Base-by-base conservation (phyloP, 306 rosid species). In the Dalbergia cochinchinensis region DNA sequence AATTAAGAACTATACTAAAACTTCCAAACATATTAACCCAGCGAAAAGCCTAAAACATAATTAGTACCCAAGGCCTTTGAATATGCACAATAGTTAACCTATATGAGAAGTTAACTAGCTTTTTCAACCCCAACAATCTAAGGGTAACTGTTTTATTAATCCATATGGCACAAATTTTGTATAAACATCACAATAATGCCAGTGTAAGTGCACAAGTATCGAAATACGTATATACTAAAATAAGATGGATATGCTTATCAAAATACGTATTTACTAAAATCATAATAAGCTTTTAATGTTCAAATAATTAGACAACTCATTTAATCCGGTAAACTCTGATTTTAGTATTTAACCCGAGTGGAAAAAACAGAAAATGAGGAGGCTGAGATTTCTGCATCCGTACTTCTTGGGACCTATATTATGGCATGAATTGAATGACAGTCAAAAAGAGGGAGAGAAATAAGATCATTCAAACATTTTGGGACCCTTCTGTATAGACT, bases 381-480 rank as follows among this genome's bases (percentile, higher is more conserved):
- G 19, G 79, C 60, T n/a, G 33, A 16, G 34, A 19, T 33, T 82
- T 18, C 59, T 22, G 18, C 11, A 48, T 11, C 54, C 54, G n/a
- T 48, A 48, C 54, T 48, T 48, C n/a, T 48, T 48, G n/a, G 5
- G 14, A 5, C 54, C 54, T 48, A 48, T 48, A 3, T 48, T 11
- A 37, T 37, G 41, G 41, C 41, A 14, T 48, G n/a, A 10, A 8
- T 11, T 48, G n/a, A 55, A 57, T 57, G 19, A 54, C 59, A 20
- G 65, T 77, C 78, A 58, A 50, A 50, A 50, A 50, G 57, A 22
- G 31, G 31, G 31, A 65, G 74, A 70, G 5, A 70, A 53, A 35
- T 63, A 31, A 55, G 69, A 6, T 41, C 13, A 42, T 77, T 80
- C 62, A 65, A 80, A 67, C 48, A 77, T 72, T 64, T 50, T 31